These are phyloP conservation scores for Monosporascus sp. DNA, from an alignment of 2,329 filamentous ascomycete genomes.

Conservation along the genomic window DNA sequence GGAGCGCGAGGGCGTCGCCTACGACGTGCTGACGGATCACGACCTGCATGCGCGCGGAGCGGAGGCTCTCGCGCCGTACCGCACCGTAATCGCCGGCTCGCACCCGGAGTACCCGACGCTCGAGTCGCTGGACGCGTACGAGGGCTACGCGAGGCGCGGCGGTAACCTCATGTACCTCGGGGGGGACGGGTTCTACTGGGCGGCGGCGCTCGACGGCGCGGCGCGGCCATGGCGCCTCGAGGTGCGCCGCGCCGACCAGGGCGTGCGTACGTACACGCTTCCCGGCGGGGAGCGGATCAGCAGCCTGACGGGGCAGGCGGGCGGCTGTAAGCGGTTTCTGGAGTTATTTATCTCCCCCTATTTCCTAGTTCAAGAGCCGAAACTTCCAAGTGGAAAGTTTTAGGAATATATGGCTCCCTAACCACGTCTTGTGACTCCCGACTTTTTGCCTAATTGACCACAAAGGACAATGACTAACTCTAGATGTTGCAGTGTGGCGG, in stretches of 20 bases:
- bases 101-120: slow-evolving; percentile 31
- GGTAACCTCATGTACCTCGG: slow-evolving; percentile 32
- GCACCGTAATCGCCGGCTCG: slow-evolving; percentile 24
- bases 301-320: slow-evolving; percentile 22
- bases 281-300: slow-evolving; percentile 25
- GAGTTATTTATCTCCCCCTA: no score
- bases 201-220: slow-evolving; percentile 13
- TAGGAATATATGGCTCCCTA: no score
- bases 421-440: no score
- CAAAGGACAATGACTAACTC: no score
- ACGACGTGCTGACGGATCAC: slow-evolving; percentile 33
- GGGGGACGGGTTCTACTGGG: slow-evolving; percentile 33
- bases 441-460: no score
- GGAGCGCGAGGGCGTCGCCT: slow-evolving; percentile 23
- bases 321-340: slow-evolving; percentile 10
- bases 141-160: slow-evolving; percentile 22
- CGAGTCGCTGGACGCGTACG: slow-evolving; percentile 22
- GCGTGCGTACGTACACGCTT: slow-evolving; percentile 23
- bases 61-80: slow-evolving; percentile 13
- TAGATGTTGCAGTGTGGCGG: slow-evolving; percentile 21
- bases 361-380: no score
- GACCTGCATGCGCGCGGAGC: slow-evolving; percentile 24
- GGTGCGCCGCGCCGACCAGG: slow-evolving; percentile 28
- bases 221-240: slow-evolving; percentile 26
- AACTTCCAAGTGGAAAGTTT: no score